Evolutionary conservation across 768 basidiomycete species (phyloP), one percentile per base, ranked within the genome.

Genomic region (Amanita muscaria): DNA sequence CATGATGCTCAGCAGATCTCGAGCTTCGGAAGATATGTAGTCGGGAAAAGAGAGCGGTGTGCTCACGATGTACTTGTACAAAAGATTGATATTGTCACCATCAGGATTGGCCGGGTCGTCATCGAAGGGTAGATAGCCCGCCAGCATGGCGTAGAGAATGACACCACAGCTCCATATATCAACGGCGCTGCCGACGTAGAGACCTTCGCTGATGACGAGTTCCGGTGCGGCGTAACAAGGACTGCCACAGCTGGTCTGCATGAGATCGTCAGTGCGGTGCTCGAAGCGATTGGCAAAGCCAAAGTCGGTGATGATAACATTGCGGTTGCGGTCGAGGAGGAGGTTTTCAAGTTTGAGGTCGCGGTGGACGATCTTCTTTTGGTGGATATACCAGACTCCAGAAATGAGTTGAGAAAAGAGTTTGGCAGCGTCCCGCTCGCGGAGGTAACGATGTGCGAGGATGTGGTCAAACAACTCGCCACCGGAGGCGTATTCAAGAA

Each of bases 401-500:
- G 92, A 96, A 55, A 99, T 84, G 62, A 99, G 87, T 64, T 99
- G 96, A 14, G 90, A 89, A 61, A 99, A 99, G 31, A 99, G 83
- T 61, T 87, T 92, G 52, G 88, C 81, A 1, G 96, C 96, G 57
- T 97, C 92, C 51, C 79, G 79, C 63, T 98, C 96, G 53, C 86
- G 83, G 54, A 99, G 81, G 63, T 94, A 96, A 32, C 91, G 86
- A 60, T 97, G 96, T 15, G 94, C 94, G 41, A 98, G 79, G 60
- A 99, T 99, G 64, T 97, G 90, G 65, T 99, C 96, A 64, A 99
- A 98, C 16, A 99, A 80, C 61, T 99, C 96, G 45, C 96, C 96
- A 42, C 96, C 96, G 1, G 90, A 92, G 27, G 96, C 96, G 57
- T 94, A 98, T 62, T 98, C 96, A 50, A 99, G 79, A 54, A 99